A percentile compares a stretch with the other conserved stretches of the same genome.
Evolutionary conservation across 164 flowering plant species (phyloP).

Genomic region (Stephania cephalantha): DNA sequence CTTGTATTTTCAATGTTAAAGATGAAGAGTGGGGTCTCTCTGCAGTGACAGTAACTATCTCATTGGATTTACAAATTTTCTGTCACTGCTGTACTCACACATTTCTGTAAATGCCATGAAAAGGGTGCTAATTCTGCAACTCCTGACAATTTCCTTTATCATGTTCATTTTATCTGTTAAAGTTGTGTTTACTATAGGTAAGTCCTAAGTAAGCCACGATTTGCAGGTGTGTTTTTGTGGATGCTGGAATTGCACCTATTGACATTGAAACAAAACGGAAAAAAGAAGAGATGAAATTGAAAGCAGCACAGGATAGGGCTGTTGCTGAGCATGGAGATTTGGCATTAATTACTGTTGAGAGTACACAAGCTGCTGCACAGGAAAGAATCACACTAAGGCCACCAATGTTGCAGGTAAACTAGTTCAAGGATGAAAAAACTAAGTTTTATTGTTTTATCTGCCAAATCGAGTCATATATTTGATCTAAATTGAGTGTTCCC

Average conservation of each 20-base stretch:
- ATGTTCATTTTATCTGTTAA: background rate
- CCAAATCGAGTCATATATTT: too few relatives aligned
- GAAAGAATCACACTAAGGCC: conserved; percentile 81
- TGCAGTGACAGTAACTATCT: background rate
- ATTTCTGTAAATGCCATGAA: background rate
- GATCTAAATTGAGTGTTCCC: too few relatives aligned
- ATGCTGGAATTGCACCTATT: conserved; percentile 91
- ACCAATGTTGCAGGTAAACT: conserved; percentile 84
- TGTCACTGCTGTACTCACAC: background rate
- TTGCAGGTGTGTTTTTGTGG: conserved; percentile 90
- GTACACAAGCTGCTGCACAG: conserved; percentile 50
- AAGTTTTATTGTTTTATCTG: background rate
- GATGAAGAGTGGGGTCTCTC: background rate
- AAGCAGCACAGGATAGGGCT: conserved; percentile 76
- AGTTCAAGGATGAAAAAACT: background rate
- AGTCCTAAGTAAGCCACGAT: background rate
- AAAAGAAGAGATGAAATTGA: conserved; percentile 76
- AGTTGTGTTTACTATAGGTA: background rate
- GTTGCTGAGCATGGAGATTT: conserved; percentile 95
- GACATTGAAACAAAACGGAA: conserved; percentile 83
- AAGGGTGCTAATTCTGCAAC: background rate
- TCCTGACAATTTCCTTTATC: background rate
- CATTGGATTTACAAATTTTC: background rate
- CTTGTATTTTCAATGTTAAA: too few relatives aligned
- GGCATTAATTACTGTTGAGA: conserved; percentile 81